These are phyloP conservation scores for Capsicum pubescens DNA, from an alignment of 257 asterid genomes.

Conservation along the genomic window DNA sequence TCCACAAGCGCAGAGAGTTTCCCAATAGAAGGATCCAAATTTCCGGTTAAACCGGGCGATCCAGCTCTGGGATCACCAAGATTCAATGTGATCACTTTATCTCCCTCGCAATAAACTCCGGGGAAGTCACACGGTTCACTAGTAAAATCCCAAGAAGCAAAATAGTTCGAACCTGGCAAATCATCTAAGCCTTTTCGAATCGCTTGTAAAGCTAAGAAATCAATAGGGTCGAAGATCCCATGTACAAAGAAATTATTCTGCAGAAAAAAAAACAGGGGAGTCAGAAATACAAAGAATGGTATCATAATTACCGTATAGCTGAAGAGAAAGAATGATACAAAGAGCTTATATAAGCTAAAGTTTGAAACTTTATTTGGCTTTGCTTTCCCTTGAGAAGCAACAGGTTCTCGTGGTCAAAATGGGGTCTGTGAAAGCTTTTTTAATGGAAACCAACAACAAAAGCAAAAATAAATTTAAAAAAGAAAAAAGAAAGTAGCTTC, in stretches of 20 bases:
- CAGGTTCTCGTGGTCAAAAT: constrained; percentile 29
- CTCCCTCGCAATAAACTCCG: constrained; percentile 78
- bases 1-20: constrained; percentile 62
- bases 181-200: constrained; percentile 69
- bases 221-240: constrained; percentile 78
- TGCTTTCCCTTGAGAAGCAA: constrained; percentile 40
- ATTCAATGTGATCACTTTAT: constrained; percentile 74
- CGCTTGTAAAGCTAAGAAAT: constrained; percentile 88
- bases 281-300: constrained; percentile 28
- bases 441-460: constrained; percentile 46
- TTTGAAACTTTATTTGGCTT: constrained; percentile 30
- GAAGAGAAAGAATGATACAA: background rate
- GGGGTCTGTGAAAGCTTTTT: constrained; percentile 49
- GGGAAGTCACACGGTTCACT: constrained; percentile 85
- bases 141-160: constrained; percentile 93
- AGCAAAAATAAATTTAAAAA: background rate
- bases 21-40: constrained; percentile 64
- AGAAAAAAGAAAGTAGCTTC: constrained; percentile 47
- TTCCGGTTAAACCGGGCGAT: constrained; percentile 68
- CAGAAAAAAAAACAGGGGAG: constrained; percentile 38
- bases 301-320: constrained; percentile 30
- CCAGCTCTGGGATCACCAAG: constrained; percentile 97
- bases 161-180: constrained; percentile 80
- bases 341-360: constrained; percentile 45
- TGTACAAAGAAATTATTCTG: constrained; percentile 43